Evolutionary conservation across 2,329 filamentous ascomycete genomes (phyloP).

Genomic region (Cladosporium sp.): DNA sequence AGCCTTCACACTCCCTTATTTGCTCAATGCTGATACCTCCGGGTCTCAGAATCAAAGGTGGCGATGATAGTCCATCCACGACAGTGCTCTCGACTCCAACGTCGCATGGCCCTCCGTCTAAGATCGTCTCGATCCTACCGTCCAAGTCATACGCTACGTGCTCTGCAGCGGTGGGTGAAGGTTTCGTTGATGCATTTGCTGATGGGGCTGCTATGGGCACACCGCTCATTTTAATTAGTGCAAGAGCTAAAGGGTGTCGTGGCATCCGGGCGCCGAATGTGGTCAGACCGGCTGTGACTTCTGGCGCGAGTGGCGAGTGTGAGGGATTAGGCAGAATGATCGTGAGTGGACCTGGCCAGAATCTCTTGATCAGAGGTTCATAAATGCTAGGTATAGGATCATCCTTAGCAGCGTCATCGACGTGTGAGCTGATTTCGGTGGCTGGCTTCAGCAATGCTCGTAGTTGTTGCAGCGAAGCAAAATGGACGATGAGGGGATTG

Average conservation of each 20-base stretch:
- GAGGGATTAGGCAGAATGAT: slow-evolving; percentile 76
- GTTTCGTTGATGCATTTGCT: slow-evolving; percentile 89
- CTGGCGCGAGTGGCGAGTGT: slow-evolving; percentile 71
- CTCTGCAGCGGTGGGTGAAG: slow-evolving; percentile 83
- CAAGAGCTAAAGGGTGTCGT: slow-evolving; percentile 73
- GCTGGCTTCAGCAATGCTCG: slow-evolving; percentile 53
- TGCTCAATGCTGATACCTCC: slow-evolving; percentile 83
- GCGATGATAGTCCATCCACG: slow-evolving; percentile 78
- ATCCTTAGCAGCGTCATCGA: slow-evolving; percentile 19
- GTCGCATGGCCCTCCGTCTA: slow-evolving; percentile 80
- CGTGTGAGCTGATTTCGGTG: neutral
- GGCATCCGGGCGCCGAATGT: slow-evolving; percentile 94
- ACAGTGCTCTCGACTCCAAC: slow-evolving; percentile 97
- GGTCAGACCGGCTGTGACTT: slow-evolving; percentile 79
- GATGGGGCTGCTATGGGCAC: slow-evolving; percentile 85
- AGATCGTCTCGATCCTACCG: slow-evolving; percentile 76
- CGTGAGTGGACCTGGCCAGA: slow-evolving; percentile 94
- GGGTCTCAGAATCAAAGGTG: slow-evolving; percentile 77
- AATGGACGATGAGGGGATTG: slow-evolving; percentile 91
- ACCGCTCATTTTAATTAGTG: slow-evolving; percentile 75
- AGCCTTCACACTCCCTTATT: slow-evolving; percentile 68
- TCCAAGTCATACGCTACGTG: slow-evolving; percentile 84
- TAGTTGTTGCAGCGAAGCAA: slow-evolving; percentile 76
- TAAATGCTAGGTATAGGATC: slow-evolving; percentile 70
- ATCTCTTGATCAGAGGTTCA: slow-evolving; percentile 67